Percentiles rank a stretch among this genome's conserved stretches.
Conservation (phyloP, 2,329 filamentous ascomycete genomes). For the Alternaria postmessia region DNA sequence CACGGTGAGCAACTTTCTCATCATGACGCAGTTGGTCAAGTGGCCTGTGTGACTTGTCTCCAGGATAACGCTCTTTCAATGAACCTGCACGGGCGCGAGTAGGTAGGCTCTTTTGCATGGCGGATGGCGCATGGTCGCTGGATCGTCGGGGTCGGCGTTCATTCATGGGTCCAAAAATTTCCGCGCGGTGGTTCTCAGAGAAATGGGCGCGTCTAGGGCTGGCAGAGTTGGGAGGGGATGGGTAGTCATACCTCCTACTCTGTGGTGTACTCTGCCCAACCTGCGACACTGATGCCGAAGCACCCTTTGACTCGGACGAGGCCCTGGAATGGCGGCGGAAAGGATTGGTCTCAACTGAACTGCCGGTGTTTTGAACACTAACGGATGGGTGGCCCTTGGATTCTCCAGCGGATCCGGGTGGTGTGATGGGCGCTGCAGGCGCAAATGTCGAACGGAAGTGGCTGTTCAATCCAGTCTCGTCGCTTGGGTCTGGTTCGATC, state of each 20-base stretch:
- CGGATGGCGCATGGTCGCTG: slow-evolving; percentile 39
- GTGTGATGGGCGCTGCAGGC: slow-evolving; percentile 43
- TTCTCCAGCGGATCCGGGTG: slow-evolving; percentile 41
- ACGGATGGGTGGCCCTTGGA: slow-evolving; percentile 34
- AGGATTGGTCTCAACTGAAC: slow-evolving; percentile 54
- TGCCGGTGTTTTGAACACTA: slow-evolving; percentile 47
- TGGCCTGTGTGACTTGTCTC: slow-evolving; percentile 71
- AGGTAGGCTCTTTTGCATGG: slow-evolving; percentile 28
- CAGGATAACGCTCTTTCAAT: slow-evolving; percentile 67
- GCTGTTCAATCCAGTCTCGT: slow-evolving; percentile 71
- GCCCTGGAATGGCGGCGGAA: slow-evolving; percentile 49
- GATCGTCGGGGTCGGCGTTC: slow-evolving; percentile 44
- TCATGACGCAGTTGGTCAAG: slow-evolving; percentile 72
- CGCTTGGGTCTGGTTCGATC: slow-evolving; percentile 70
- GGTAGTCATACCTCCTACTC: slow-evolving; percentile 51
- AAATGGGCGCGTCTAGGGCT: slow-evolving; percentile 58
- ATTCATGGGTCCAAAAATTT: slow-evolving; percentile 43
- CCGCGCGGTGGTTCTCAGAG: slow-evolving; percentile 41
- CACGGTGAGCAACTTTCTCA: slow-evolving; percentile 69
- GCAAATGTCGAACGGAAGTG: slow-evolving; percentile 62
- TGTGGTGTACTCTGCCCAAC: slow-evolving; percentile 28
- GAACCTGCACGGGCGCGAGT: slow-evolving; percentile 57
- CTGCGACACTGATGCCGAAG: slow-evolving; percentile 26
- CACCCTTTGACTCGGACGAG: slow-evolving; percentile 40
- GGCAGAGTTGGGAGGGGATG: slow-evolving; percentile 63